A percentile compares a stretch with the other conserved stretches of the same genome.
phyloP scores from a whole-genome alignment of 345 rosid species.

The Eucalyptus cladocalyx region DNA sequence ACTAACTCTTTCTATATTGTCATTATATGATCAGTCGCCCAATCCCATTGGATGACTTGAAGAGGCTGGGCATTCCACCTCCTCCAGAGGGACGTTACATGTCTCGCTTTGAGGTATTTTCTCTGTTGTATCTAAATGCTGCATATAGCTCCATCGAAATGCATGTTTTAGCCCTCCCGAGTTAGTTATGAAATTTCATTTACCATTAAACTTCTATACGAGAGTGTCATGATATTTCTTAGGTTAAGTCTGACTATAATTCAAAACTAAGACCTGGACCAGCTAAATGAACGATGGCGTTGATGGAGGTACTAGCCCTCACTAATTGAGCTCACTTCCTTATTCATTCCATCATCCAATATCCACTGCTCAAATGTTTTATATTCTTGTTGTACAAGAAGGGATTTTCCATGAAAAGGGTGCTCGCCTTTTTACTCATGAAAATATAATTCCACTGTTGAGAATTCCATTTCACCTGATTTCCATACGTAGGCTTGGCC shows the following conservation, averaged over 20 bases:
- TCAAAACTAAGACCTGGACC: neutral
- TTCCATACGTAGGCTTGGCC: neutral
- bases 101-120: constrained; percentile 60
- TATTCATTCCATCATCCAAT: neutral
- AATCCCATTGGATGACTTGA: constrained; percentile 64
- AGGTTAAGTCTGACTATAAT: neutral
- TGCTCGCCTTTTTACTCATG: neutral
- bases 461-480: neutral
- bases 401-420: neutral
- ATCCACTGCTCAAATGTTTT: neutral
- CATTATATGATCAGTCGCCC: constrained; percentile 38
- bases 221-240: neutral
- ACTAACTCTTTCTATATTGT: neutral
- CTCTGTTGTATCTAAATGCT: neutral
- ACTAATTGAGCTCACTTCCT: neutral
- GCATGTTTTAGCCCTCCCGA: neutral
- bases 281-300: neutral
- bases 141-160: neutral
- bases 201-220: neutral
- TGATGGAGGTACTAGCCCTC: neutral
- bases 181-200: neutral
- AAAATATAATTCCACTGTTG: neutral
- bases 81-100: constrained; percentile 88
- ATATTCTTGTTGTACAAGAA: neutral
- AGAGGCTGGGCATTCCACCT: constrained; percentile 81